Base-by-base conservation (phyloP, 805 yeast species). In the Wickerhamomyces canadensis region DNA sequence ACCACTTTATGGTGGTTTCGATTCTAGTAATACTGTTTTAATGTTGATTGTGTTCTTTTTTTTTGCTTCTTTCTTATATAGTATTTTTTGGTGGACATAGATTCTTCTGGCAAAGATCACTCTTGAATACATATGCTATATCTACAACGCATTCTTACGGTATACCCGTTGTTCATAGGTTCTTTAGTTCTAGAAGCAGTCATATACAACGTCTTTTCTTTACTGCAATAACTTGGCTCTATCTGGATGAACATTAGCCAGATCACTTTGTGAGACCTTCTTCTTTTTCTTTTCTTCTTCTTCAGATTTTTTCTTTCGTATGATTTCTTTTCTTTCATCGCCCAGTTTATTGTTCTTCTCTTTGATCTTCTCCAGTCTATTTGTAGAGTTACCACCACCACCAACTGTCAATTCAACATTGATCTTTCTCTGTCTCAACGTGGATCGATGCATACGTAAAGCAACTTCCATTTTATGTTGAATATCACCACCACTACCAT, bases 381-480 rank as follows among this genome's bases (percentile, higher is more conserved):
- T 70, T 41, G 72, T 65, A 9, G 94, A 79, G 58, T 91, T 91
- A 39, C 97, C 97, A 33, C 98, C 98, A 29, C 98, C 98, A 39
- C 98, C 98, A 35, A 87, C 98, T 3, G 98, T 93, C 51, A 93
- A 70, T 59, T 93, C 98, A 25, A 93, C 97, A 55, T 93, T 93
- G 54, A 93, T 89, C 58, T 80, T 86, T 48, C 96, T 72, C 31
- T 73, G 70, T 40, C 76, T 71, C 45, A 91, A 57, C 9, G 66
- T 51, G 4, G 91, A 70, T 60, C 86, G 95, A 60, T 93, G 96
- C 68, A 84, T 74, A 45, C 82, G 68, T 49, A 93, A 68, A 0
- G 97, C 97, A 32, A 76, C 70, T 52, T 87, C 96, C 80, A 93
- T 80, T 42, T 81, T 75, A 42, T 78, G 74, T 49, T 83, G 83